These are phyloP conservation scores for Xerocomus amazonicus DNA, from an alignment of 1,284 basidiomycete genomes.

Conservation along the genomic window DNA sequence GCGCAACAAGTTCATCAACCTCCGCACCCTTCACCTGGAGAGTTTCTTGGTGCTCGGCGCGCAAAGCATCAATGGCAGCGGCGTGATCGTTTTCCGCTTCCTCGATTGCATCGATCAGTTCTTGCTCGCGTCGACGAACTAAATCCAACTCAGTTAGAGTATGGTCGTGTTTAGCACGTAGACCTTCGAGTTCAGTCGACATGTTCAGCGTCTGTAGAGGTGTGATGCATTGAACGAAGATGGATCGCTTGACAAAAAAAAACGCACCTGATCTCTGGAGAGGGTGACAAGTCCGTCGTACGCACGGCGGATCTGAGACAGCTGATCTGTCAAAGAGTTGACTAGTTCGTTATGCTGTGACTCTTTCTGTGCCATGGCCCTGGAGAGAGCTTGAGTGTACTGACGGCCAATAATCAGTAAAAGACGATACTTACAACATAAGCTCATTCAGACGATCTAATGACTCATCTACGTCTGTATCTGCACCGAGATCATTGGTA, in stretches of 20 bases:
- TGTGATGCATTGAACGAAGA: background rate
- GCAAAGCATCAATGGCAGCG: constrained; percentile 47
- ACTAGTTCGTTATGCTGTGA: constrained; percentile 77
- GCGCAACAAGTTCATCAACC: constrained; percentile 44
- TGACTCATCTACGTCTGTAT: constrained; percentile 60
- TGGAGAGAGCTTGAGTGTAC: constrained; percentile 29
- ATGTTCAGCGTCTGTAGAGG: constrained; percentile 69
- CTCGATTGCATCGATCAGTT: constrained; percentile 49
- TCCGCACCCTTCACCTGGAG: constrained; percentile 51
- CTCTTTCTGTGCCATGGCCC: constrained; percentile 95
- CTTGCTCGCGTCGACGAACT: constrained; percentile 53
- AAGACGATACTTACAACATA: constrained; percentile 63
- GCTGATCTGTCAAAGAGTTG: constrained; percentile 63
- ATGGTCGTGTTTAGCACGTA: constrained; percentile 60
- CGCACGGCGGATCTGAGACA: constrained; percentile 68
- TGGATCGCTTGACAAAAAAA: background rate
- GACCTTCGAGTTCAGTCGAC: constrained; percentile 76
- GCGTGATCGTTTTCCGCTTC: constrained; percentile 48
- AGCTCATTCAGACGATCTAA: constrained; percentile 78
- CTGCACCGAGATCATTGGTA: constrained; percentile 25
- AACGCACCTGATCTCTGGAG: constrained; percentile 72
- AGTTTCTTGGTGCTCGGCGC: constrained; percentile 51
- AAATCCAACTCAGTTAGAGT: constrained; percentile 51
- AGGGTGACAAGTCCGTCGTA: constrained; percentile 76
- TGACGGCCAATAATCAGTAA: constrained; percentile 5